Evolutionary conservation across 2,329 filamentous ascomycete genomes (phyloP), one percentile per base, ranked within the genome.

Genomic region (Colletotrichum tabaci): DNA sequence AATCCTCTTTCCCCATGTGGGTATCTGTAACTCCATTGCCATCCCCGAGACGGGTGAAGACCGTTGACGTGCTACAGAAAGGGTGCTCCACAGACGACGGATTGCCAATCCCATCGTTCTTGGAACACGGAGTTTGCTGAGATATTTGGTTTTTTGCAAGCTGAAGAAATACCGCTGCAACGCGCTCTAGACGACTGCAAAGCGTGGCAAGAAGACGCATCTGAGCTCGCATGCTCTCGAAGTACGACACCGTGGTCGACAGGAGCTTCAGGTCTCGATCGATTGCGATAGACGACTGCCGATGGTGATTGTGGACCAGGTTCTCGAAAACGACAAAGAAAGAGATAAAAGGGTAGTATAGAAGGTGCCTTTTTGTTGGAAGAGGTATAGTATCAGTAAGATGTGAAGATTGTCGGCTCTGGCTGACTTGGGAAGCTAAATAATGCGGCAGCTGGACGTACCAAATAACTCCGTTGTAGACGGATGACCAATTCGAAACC

Each of bases 391-490:
- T 13, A 15, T 57, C 12, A 64, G 35, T n/a, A 15, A 0, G 1
- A 1, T 15, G 12, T 18, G 18, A n/a, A n/a, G 13, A 12, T 3
- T 7, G 18, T 23, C 0, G 8, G 30, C 15, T 38, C 9, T 12
- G 6, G 6, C 10, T n/a, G 2, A 6, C n/a, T 15, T 3, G 57
- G 26, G n/a, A 8, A 2, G 9, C 9, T n/a, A 9, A 9, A 16
- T 46, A 7, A 26, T 12, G 3, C 3, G 3, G 10, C 6, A 7
- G 2, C 0, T 18, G 4, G 10, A 18, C 50, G 2, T 65, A 65
- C 61, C 66, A 69, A 0, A 69, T 61, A n/a, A 69, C 66, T 16
- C 52, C 66, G 8, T 65, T 69, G 1, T 65, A 65, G 3, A 69
- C 35, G 4, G 66, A 69, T 2, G 61, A 63, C 66, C 66, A 69